These are phyloP conservation scores for Teratosphaeria destructans DNA, from an alignment of 2,329 filamentous ascomycete species.

Conservation along the genomic window DNA sequence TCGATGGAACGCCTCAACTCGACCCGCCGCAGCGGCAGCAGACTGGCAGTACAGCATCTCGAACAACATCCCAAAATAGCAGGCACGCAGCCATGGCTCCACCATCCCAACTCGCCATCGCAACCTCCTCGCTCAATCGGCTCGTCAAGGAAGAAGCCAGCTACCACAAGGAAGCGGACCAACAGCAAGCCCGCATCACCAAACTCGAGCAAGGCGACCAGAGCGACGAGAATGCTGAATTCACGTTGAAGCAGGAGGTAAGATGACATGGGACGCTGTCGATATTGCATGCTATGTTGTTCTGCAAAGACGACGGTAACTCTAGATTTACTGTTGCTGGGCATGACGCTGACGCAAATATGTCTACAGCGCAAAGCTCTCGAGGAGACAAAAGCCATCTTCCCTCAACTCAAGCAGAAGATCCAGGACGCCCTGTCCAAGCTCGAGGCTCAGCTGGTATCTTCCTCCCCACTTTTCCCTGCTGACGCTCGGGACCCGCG, in stretches of 20 bases:
- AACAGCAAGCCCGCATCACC: slow-evolving; percentile 62
- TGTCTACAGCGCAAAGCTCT: slow-evolving; percentile 58
- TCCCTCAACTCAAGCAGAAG: slow-evolving; percentile 60
- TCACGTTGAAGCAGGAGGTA: slow-evolving; percentile 78
- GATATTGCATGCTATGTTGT: neutral
- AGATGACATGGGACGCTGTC: slow-evolving; percentile 11
- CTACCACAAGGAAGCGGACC: slow-evolving; percentile 75
- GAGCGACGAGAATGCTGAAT: slow-evolving; percentile 63
- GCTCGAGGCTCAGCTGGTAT: slow-evolving; percentile 65
- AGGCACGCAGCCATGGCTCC: slow-evolving; percentile 52
- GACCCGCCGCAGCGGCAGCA: neutral
- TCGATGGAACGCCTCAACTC: neutral
- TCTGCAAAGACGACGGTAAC: neutral
- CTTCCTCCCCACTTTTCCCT: slow-evolving; percentile 5
- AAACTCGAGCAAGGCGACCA: slow-evolving; percentile 45
- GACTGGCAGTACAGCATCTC: neutral
- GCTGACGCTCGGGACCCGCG: neutral
- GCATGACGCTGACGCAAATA: neutral
- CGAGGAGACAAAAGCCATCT: slow-evolving; percentile 79
- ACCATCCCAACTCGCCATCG: slow-evolving; percentile 65
- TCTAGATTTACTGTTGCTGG: neutral
- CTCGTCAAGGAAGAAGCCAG: slow-evolving; percentile 84
- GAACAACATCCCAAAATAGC: neutral
- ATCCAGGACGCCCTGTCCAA: slow-evolving; percentile 62
- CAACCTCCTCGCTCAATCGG: slow-evolving; percentile 67